These are phyloP conservation scores for Pseudozyma sp. DNA, from an alignment of 1,284 basidiomycete species.

Conservation along the genomic window DNA sequence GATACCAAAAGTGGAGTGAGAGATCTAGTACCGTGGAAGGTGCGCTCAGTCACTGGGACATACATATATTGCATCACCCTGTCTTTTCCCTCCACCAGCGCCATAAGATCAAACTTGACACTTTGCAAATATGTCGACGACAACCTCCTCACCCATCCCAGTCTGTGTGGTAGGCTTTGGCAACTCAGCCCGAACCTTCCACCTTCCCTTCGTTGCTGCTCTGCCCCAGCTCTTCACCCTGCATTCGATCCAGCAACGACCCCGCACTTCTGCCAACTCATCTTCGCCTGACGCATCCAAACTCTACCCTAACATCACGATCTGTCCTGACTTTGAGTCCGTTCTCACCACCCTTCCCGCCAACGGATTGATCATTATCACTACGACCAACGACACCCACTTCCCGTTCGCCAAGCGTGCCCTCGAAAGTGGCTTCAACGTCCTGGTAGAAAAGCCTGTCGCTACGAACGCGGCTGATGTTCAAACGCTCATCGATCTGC, in stretches of 20 bases:
- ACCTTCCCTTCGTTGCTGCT: conserved; percentile 61
- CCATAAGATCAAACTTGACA: not conserved
- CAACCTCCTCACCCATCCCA: conserved; percentile 39
- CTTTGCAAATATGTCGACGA: not conserved
- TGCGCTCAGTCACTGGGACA: not conserved
- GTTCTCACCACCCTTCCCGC: conserved; percentile 60
- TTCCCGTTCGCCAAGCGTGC: conserved; percentile 62
- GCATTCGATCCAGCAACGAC: conserved; percentile 64
- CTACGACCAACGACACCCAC: conserved; percentile 66
- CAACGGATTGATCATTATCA: conserved; percentile 63
- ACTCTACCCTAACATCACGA: conserved; percentile 51
- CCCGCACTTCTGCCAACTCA: conserved; percentile 38
- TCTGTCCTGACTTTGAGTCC: conserved; percentile 55
- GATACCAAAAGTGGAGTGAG: not conserved
- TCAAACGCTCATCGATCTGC: conserved; percentile 48
- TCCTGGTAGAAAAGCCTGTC: conserved; percentile 67
- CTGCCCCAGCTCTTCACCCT: conserved; percentile 57
- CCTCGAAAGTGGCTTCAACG: conserved; percentile 61
- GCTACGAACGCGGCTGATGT: conserved; percentile 52
- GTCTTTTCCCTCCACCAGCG: not conserved
- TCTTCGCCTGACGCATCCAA: conserved; percentile 42
- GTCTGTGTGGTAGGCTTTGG: conserved; percentile 64
- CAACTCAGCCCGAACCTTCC: conserved; percentile 63
- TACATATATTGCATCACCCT: not conserved
- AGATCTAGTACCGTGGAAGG: not conserved